These are phyloP conservation scores for Lodderomyces jiufengensis DNA, from an alignment of 1,139 yeast species.

Conservation along the genomic window DNA sequence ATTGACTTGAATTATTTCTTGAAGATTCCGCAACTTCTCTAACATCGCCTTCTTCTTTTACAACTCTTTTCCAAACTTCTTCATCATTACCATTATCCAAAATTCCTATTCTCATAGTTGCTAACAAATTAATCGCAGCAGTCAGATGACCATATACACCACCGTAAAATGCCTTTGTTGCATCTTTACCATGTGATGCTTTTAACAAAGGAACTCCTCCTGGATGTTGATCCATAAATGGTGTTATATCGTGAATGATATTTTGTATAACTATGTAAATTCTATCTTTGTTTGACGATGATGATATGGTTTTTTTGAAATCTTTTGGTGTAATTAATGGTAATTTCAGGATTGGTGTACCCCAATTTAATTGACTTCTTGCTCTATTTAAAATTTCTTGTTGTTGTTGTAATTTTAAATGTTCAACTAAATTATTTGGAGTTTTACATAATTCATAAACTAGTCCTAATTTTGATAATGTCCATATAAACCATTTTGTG, in stretches of 20 bases:
- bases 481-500: slow-evolving; percentile 56
- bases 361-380: slow-evolving; percentile 69
- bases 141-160: slow-evolving; percentile 74
- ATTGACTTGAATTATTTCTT: slow-evolving; percentile 23
- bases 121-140: slow-evolving; percentile 66
- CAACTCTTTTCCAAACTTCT: slow-evolving; percentile 70
- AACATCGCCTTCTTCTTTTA: slow-evolving; percentile 38
- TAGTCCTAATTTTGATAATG: slow-evolving; percentile 38
- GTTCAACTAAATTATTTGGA: slow-evolving; percentile 48
- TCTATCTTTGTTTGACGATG: slow-evolving; percentile 36
- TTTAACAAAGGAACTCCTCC: slow-evolving; percentile 62
- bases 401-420: slow-evolving; percentile 59
- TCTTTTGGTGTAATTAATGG: slow-evolving; percentile 52
- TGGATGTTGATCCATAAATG: slow-evolving; percentile 70
- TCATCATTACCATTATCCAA: slow-evolving; percentile 79
- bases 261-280: slow-evolving; percentile 46
- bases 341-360: slow-evolving; percentile 65
- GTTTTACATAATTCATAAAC: slow-evolving; percentile 39
- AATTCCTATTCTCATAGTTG: slow-evolving; percentile 73
- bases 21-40: slow-evolving; percentile 22
- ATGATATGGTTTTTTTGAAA: slow-evolving; percentile 39
- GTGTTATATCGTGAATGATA: slow-evolving; percentile 70
- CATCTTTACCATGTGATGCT: slow-evolving; percentile 69
- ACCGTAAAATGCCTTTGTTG: slow-evolving; percentile 68
- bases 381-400: slow-evolving; percentile 58